These are phyloP conservation scores for Endoconidiophora polonica DNA, from an alignment of 2,329 filamentous ascomycete species.

Conservation along the genomic window DNA sequence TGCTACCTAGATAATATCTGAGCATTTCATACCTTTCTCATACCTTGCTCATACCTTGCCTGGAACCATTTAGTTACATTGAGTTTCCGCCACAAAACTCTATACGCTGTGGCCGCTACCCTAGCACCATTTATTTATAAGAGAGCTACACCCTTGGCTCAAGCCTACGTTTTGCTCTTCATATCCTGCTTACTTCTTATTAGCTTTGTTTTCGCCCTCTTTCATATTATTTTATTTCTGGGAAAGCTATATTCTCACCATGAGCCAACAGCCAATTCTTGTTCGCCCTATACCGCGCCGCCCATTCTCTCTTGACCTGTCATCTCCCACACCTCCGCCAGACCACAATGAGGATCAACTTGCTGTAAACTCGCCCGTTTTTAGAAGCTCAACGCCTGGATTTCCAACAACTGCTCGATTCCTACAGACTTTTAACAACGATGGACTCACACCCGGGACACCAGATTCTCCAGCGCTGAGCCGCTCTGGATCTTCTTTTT, in stretches of 20 bases:
- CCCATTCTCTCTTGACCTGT: constrained; percentile 45
- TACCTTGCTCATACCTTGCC: no score
- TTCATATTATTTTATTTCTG: neutral
- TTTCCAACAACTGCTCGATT: constrained; percentile 5
- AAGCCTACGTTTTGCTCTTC: no score
- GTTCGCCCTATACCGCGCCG: constrained; percentile 56
- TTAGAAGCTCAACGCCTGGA: constrained; percentile 12
- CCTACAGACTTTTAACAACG: constrained; percentile 14
- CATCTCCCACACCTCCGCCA: constrained; percentile 28
- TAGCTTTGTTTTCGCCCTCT: neutral
- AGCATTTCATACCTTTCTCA: no score
- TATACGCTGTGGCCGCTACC: no score
- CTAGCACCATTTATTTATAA: no score
- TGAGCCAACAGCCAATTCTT: constrained; percentile 29
- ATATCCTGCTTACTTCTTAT: no score
- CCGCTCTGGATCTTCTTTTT: constrained; percentile 19
- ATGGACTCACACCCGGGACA: constrained; percentile 22
- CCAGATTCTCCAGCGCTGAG: constrained; percentile 17
- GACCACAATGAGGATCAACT: constrained; percentile 19
- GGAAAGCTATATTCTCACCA: no score
- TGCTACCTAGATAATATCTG: no score
- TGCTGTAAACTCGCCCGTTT: constrained; percentile 17
- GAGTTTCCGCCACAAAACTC: no score
- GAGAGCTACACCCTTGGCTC: no score
- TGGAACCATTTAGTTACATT: no score